Percentiles rank a stretch among this genome's conserved stretches.
Evolutionary conservation across 1,284 basidiomycete genomes (phyloP).

Genomic region (Apiotrichum mycotoxinovorans): DNA sequence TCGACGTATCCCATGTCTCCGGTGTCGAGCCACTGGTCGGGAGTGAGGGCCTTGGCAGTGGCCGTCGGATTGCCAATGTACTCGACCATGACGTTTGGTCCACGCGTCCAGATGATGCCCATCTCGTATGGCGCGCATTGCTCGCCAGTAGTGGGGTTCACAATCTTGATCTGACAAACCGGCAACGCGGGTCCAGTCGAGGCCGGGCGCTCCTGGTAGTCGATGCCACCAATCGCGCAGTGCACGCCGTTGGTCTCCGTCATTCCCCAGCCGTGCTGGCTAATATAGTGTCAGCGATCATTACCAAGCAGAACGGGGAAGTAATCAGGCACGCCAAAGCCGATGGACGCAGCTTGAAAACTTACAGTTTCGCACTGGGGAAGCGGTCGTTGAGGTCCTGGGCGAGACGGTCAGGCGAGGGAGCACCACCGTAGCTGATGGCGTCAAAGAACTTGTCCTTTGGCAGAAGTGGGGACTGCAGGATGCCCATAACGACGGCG

Average conservation of each 20-base stretch:
- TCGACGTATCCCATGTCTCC: constrained; percentile 41
- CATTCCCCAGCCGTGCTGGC: constrained; percentile 40
- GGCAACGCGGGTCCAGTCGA: constrained; percentile 35
- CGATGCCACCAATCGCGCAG: constrained; percentile 32
- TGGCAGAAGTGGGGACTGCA: constrained; percentile 10
- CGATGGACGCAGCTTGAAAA: not conserved
- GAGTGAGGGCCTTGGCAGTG: constrained; percentile 16
- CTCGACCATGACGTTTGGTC: constrained; percentile 39
- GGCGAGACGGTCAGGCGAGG: constrained; percentile 34
- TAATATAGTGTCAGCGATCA: not conserved
- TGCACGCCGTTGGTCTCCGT: constrained; percentile 45
- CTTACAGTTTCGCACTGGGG: constrained; percentile 23
- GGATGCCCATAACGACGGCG: constrained; percentile 33
- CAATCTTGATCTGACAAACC: constrained; percentile 33
- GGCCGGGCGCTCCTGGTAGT: constrained; percentile 27
- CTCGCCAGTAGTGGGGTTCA: constrained; percentile 28
- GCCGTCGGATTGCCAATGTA: constrained; percentile 29
- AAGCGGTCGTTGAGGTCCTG: constrained; percentile 29
- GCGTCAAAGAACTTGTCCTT: constrained; percentile 25
- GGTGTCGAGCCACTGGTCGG: constrained; percentile 44
- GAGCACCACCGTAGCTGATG: constrained; percentile 45
- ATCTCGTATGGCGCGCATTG: constrained; percentile 19
- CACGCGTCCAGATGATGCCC: constrained; percentile 32
- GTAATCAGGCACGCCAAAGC: constrained; percentile 25
- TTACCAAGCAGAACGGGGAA: not conserved